phyloP scores from a whole-genome alignment of 177 flowering plant species.

The Vitis hybrid region DNA sequence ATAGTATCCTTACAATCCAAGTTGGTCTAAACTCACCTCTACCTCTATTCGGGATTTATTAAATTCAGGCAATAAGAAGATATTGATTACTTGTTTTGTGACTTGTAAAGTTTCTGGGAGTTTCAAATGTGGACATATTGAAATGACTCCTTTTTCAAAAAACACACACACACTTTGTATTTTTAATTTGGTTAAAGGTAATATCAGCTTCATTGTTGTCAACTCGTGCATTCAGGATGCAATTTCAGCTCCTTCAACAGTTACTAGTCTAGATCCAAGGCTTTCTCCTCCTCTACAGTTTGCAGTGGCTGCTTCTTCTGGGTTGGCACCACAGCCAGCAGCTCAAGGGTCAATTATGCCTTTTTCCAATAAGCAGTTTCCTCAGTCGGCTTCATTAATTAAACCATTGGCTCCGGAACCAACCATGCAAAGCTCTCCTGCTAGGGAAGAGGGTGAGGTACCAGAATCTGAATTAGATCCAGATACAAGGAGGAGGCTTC shows the following conservation, averaged over 20 bases:
- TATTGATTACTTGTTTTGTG: neutral
- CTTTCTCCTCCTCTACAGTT: slow-evolving; percentile 47
- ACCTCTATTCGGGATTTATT: neutral
- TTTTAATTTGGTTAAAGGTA: slow-evolving; percentile 25
- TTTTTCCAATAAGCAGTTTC: slow-evolving; percentile 42
- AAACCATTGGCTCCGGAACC: slow-evolving; percentile 57
- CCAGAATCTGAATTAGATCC: slow-evolving; percentile 99
- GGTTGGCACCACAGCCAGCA: slow-evolving; percentile 32
- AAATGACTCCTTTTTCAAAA: neutral
- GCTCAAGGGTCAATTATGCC: slow-evolving; percentile 41
- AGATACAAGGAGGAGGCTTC: slow-evolving; percentile 94
- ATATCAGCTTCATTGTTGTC: slow-evolving; percentile 45
- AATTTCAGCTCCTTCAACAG: slow-evolving; percentile 25
- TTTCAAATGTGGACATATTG: neutral
- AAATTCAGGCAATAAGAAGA: neutral
- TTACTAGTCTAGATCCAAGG: slow-evolving; percentile 53
- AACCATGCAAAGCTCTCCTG: slow-evolving; percentile 83
- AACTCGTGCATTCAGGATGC: too few species aligned
- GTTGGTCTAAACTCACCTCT: neutral
- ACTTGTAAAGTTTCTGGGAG: neutral
- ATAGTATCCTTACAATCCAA: slow-evolving; percentile 1
- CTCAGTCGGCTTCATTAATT: slow-evolving; percentile 40
- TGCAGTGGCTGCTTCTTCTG: slow-evolving; percentile 41
- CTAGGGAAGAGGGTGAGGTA: slow-evolving; percentile 98
- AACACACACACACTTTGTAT: too few species aligned